These are phyloP conservation scores for Casuarina equisetifolia DNA, from an alignment of 306 rosid species.

Conservation along the genomic window DNA sequence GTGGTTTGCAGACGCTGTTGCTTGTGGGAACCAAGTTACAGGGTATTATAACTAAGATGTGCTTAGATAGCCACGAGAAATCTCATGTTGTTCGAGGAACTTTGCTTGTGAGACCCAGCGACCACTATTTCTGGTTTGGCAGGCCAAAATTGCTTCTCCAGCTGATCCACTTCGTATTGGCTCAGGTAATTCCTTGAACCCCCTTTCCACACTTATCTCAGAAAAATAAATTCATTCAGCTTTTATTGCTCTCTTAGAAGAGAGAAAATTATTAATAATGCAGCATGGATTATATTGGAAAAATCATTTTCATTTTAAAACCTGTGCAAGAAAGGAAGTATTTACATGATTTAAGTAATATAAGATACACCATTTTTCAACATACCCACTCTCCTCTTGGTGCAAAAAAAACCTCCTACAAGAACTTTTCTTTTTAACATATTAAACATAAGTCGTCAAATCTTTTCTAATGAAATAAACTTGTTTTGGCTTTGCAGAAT, in stretches of 20 bases:
- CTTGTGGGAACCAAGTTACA: constrained; percentile 69
- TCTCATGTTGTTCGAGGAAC: constrained; percentile 55
- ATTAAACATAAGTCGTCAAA: not conserved
- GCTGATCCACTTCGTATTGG: constrained; percentile 50
- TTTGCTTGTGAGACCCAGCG: constrained; percentile 55
- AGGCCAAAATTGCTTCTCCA: constrained; percentile 55
- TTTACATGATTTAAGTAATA: no score
- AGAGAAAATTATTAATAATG: no score
- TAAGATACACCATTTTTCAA: no score
- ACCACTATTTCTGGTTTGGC: constrained; percentile 56
- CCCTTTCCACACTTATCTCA: not conserved
- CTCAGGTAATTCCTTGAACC: constrained; percentile 39
- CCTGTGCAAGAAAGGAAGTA: no score
- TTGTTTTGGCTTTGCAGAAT: constrained; percentile 42
- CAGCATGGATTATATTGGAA: no score
- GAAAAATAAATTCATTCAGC: not conserved
- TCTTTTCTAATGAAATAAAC: not conserved
- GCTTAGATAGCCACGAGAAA: constrained; percentile 52
- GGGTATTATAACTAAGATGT: constrained; percentile 52
- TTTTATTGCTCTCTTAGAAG: no score
- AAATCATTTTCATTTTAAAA: no score
- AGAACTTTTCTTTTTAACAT: no score
- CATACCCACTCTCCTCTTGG: no score
- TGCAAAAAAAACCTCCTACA: no score
- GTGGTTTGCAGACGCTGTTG: constrained; percentile 43